These are phyloP conservation scores for Geotrichum cucujoidarum DNA, from an alignment of 1,139 yeast species.

Conservation along the genomic window DNA sequence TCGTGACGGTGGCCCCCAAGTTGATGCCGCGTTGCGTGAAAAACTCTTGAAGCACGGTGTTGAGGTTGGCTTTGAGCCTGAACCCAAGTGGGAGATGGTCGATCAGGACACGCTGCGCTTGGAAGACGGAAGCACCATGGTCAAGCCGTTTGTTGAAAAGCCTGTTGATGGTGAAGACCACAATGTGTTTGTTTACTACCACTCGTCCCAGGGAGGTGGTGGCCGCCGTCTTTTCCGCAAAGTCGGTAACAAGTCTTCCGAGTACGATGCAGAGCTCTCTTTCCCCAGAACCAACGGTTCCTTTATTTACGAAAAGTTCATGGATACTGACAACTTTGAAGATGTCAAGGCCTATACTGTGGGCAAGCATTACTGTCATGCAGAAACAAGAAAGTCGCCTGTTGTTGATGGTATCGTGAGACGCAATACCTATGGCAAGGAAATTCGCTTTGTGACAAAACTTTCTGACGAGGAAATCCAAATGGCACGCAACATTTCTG, in stretches of 20 bases:
- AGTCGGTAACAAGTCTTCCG: constrained; percentile 95
- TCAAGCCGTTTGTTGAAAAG: constrained; percentile 93
- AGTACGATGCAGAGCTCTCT: constrained; percentile 76
- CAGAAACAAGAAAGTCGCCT: constrained; percentile 96
- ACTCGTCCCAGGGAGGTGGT: constrained; percentile 89
- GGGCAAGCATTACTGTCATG: constrained; percentile 86
- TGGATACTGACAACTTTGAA: constrained; percentile 97
- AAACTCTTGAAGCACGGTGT: constrained; percentile 59
- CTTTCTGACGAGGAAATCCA: constrained; percentile 65
- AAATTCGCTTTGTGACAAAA: constrained; percentile 82
- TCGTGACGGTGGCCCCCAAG: constrained; percentile 94
- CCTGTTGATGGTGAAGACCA: constrained; percentile 99
- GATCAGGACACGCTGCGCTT: constrained; percentile 74
- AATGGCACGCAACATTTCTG: constrained; percentile 75
- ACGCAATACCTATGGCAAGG: constrained; percentile 96
- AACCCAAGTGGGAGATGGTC: constrained; percentile 69
- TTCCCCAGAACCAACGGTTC: constrained; percentile 86
- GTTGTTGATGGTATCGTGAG: constrained; percentile 98
- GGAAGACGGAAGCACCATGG: constrained; percentile 57
- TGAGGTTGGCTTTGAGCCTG: constrained; percentile 54
- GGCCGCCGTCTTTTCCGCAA: constrained; percentile 91
- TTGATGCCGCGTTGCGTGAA: constrained; percentile 57
- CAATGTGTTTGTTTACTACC: constrained; percentile 89
- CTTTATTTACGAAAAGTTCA: constrained; percentile 85
- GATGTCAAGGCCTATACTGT: constrained; percentile 98